Evolutionary conservation across 2,329 filamentous ascomycete genomes (phyloP).

Genomic region (Fusarium pseudocircinatum): DNA sequence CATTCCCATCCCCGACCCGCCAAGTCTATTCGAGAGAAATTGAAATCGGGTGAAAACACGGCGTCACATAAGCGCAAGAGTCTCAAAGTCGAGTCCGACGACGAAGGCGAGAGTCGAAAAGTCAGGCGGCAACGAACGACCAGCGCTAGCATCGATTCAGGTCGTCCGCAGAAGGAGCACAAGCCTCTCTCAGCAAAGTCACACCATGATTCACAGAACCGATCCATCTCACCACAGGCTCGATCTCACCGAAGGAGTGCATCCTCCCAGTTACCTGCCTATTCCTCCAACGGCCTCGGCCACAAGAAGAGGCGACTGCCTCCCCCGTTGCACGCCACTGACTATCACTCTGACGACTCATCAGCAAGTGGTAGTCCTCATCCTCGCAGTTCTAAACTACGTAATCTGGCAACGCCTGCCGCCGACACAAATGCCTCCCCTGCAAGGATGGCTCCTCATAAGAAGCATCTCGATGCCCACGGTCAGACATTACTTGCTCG

Average conservation of each 20-base stretch:
- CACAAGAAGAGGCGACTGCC: slow-evolving; percentile 71
- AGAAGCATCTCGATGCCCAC: slow-evolving; percentile 90
- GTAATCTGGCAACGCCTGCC: slow-evolving; percentile 64
- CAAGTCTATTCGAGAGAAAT: slow-evolving; percentile 59
- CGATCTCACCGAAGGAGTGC: slow-evolving; percentile 69
- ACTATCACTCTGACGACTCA: slow-evolving; percentile 75
- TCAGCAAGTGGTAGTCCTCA: slow-evolving; percentile 69
- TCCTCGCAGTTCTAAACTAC: slow-evolving; percentile 66
- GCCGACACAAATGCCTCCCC: slow-evolving; percentile 72
- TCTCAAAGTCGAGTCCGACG: slow-evolving; percentile 64
- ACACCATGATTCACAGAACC: slow-evolving; percentile 46
- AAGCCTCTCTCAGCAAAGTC: slow-evolving; percentile 47
- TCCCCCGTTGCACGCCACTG: slow-evolving; percentile 68
- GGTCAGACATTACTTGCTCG: slow-evolving; percentile 91
- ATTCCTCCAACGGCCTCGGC: slow-evolving; percentile 63
- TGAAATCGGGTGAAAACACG: slow-evolving; percentile 58
- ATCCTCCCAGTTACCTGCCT: slow-evolving; percentile 69
- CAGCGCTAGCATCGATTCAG: slow-evolving; percentile 53
- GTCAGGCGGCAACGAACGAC: slow-evolving; percentile 63
- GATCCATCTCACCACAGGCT: slow-evolving; percentile 69
- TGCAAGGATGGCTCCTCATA: slow-evolving; percentile 75
- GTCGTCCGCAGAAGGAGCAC: slow-evolving; percentile 46
- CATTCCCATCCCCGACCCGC: slow-evolving; percentile 52
- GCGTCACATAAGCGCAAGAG: slow-evolving; percentile 64
- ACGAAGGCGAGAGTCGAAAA: slow-evolving; percentile 65